A percentile compares a stretch with the other conserved stretches of the same genome.
These are phyloP conservation scores for Phytophthora sp. DNA, from an alignment of 352 stramenopile species.

Conservation along the genomic window DNA sequence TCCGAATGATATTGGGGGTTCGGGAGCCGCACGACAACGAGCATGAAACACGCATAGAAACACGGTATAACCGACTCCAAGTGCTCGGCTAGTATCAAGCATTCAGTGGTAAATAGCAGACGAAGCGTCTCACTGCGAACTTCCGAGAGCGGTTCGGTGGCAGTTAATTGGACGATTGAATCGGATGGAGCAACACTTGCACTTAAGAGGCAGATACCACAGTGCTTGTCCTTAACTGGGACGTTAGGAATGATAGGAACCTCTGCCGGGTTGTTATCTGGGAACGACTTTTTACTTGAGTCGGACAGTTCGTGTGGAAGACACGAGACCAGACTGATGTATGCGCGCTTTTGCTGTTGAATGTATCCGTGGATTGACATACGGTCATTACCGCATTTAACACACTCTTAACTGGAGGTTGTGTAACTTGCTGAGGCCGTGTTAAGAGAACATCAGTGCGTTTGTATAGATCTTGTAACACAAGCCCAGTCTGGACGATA, in stretches of 20 bases:
- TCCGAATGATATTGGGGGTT: slow-evolving; percentile 18
- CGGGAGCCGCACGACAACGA: slow-evolving; percentile 24
- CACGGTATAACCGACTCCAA: slow-evolving; percentile 42
- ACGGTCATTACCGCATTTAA: no score
- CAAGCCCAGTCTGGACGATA: slow-evolving; percentile 17
- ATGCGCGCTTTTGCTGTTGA: no score
- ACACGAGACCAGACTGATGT: no score
- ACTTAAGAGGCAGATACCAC: no score
- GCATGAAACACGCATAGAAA: slow-evolving; percentile 28
- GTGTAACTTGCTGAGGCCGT: no score
- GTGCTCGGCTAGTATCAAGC: slow-evolving; percentile 40
- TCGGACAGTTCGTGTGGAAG: no score
- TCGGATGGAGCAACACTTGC: not conserved
- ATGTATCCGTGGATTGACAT: no score
- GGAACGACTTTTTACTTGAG: no score
- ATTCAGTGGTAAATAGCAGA: slow-evolving; percentile 40
- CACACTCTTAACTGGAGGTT: no score
- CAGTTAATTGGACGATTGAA: not conserved
- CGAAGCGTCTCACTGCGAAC: slow-evolving; percentile 10
- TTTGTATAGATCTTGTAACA: slow-evolving; percentile 19
- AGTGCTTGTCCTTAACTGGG: no score
- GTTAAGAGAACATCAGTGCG: not conserved
- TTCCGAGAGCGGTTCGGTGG: not conserved
- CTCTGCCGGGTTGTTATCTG: no score
- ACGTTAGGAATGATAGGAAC: no score